phyloP scores from a whole-genome alignment of 106 monocot species.

The Iris macrosiphon region DNA sequence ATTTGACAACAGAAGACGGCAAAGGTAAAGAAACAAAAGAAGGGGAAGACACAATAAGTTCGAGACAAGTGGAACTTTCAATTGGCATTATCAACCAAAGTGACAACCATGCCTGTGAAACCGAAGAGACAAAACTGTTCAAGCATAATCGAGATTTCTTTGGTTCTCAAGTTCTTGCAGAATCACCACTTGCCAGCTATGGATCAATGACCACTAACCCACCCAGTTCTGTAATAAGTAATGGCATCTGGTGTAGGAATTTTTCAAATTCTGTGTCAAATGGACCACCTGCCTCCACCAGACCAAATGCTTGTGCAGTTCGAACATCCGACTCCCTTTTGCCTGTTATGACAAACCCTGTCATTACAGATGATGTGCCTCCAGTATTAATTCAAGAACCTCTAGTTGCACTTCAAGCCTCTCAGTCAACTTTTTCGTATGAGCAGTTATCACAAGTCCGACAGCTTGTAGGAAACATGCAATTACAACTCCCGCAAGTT shows the following conservation, averaged over 20 bases:
- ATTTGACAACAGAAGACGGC: slow-evolving; percentile 53
- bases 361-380: slow-evolving; percentile 29
- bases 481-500: slow-evolving; percentile 6
- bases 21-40: too few relatives aligned
- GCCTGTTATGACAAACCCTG: slow-evolving; percentile 21
- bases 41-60: not conserved
- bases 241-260: slow-evolving; percentile 5
- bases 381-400: slow-evolving; percentile 6
- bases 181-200: slow-evolving; percentile 3
- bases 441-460: slow-evolving; percentile 3
- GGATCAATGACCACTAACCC: slow-evolving; percentile 1
- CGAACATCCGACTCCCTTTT: slow-evolving; percentile 18
- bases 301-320: not conserved
- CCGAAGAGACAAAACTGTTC: slow-evolving; percentile 51
- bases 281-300: not conserved
- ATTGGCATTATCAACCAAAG: not conserved
- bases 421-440: slow-evolving; percentile 3
- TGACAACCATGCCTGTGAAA: slow-evolving; percentile 10
- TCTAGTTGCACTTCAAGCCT: not conserved
- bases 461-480: slow-evolving; percentile 4
- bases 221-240: not conserved
- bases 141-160: slow-evolving; percentile 9
- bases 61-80: not conserved
- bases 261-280: slow-evolving; percentile 12
- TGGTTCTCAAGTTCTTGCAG: slow-evolving; percentile 8